Evolutionary conservation across 345 rosid genomes (phyloP), one percentile per base, ranked within the genome.

Genomic region (Isatis tinctoria): DNA sequence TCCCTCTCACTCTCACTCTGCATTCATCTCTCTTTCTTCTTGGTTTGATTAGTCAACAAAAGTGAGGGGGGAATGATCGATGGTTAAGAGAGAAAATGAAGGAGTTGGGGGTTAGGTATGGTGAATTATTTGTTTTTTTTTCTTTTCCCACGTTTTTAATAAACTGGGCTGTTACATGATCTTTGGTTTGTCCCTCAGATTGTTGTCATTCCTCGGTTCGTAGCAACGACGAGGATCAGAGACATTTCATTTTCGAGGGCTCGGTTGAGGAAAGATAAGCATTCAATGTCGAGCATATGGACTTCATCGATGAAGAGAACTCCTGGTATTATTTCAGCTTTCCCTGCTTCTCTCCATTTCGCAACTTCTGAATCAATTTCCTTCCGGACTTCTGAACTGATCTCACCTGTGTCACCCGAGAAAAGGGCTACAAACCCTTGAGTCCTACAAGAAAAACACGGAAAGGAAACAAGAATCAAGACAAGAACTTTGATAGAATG

Each of bases 111-210:
- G n/a, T n/a, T n/a, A n/a, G n/a, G n/a, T n/a, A n/a, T n/a, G n/a
- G n/a, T n/a, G n/a, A n/a, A n/a, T n/a, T n/a, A n/a, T n/a, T n/a
- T n/a, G n/a, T n/a, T n/a, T n/a, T n/a, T n/a, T n/a, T n/a, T n/a
- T n/a, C n/a, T n/a, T n/a, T n/a, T n/a, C n/a, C n/a, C n/a, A n/a
- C n/a, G n/a, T n/a, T n/a, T n/a, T n/a, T n/a, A n/a, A n/a, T n/a
- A n/a, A n/a, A n/a, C n/a, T n/a, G n/a, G n/a, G n/a, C n/a, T n/a
- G n/a, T n/a, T n/a, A n/a, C n/a, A n/a, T 54, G 97, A 87, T 76
- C 77, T 88, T 76, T 92, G 87, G 77, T 85, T 85, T 52, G 98
- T 90, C 27, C 97, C 97, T 13, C 97, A 83, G 67, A 92, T 88
- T 32, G 82, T 77, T 16, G 98, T 87, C 41, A 92, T 80, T 62